phyloP scores from a whole-genome alignment of 2,329 filamentous ascomycete species.

The Exophiala mesophila region DNA sequence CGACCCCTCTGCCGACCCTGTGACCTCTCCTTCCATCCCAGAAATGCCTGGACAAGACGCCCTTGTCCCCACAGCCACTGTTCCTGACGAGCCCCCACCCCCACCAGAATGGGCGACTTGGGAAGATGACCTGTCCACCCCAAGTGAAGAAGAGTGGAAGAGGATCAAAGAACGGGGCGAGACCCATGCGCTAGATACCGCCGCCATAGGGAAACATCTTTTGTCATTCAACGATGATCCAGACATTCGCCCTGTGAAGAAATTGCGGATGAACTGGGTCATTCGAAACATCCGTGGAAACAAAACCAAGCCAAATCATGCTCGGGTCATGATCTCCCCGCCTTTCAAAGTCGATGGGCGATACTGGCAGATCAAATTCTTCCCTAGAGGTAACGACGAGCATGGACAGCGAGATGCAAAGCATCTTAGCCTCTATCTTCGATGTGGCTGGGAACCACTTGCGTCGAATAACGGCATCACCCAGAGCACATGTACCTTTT shows the following conservation, averaged over 20 bases:
- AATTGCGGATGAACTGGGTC: constrained; percentile 55
- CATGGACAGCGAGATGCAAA: constrained; percentile 34
- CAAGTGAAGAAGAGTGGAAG: constrained; percentile 55
- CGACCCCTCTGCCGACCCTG: neutral
- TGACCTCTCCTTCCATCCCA: neutral
- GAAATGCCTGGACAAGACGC: neutral
- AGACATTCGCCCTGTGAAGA: constrained; percentile 50
- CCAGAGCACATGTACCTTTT: constrained; percentile 38
- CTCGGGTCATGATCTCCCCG: constrained; percentile 55
- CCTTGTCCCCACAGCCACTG: constrained; percentile 16
- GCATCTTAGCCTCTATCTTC: constrained; percentile 54
- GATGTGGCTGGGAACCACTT: constrained; percentile 51
- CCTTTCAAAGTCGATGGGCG: constrained; percentile 53
- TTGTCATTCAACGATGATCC: constrained; percentile 55
- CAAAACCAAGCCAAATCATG: constrained; percentile 54
- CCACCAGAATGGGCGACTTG: constrained; percentile 49
- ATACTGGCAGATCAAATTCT: constrained; percentile 64
- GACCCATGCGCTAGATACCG: constrained; percentile 52
- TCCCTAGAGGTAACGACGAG: constrained; percentile 56
- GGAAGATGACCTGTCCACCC: constrained; percentile 51
- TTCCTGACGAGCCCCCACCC: constrained; percentile 2
- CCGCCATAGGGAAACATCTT: constrained; percentile 46
- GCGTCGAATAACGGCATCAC: constrained; percentile 33
- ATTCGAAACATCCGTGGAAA: constrained; percentile 57
- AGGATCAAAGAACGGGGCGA: constrained; percentile 49